Base-by-base conservation (phyloP, 2,329 filamentous ascomycete species). In the Cercospora sesami region DNA sequence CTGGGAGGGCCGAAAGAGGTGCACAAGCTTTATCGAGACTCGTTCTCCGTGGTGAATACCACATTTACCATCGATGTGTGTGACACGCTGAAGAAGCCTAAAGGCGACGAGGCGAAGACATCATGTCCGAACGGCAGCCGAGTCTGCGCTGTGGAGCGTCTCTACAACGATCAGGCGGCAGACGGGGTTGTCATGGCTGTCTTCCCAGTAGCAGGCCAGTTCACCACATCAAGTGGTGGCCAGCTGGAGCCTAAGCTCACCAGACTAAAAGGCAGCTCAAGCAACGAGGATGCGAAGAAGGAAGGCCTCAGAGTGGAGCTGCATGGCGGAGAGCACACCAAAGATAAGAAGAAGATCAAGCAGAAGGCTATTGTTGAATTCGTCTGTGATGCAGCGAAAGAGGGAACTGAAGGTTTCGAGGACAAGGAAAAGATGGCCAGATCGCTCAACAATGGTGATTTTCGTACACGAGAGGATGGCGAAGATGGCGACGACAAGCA, bases 281-380 rank as follows among this genome's bases (percentile, higher is more conserved):
- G 88, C 14, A 84, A 89, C 71, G 81, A 86, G 1, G 91, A 94
- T 75, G 81, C 86, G 3, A 83, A 87, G 23, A 88, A 87, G 69
- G 88, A 95, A 73, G 94, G 94, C 1, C 75, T 97, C 10, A 85
- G 88, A 16, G 78, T 95, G 1, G 87, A 90, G 69, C 79, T 97
- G 60, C 82, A 86, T 60, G 90, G 88, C 7, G 86, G 85, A 12
- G 79, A 82, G 58, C 84, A 85, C 59, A 77, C 81, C n/a, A 83
- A 85, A 63, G 82, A 84, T 60, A 82, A 84, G 68, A 91, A 96
- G 79, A 89, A 88, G 75, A 92, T 93, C 4, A 83, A 84, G 68
- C 91, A 96, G 79, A 89, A 88, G 75, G 92, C 93, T 3, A 86
- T 96, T 9, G 87, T 98, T 64, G 91, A 96, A 75, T 93, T 98